A percentile compares a stretch with the other conserved stretches of the same genome.
phyloP scores from a whole-genome alignment of 2,329 filamentous ascomycete genomes.

The Mollisia scopiformis region DNA sequence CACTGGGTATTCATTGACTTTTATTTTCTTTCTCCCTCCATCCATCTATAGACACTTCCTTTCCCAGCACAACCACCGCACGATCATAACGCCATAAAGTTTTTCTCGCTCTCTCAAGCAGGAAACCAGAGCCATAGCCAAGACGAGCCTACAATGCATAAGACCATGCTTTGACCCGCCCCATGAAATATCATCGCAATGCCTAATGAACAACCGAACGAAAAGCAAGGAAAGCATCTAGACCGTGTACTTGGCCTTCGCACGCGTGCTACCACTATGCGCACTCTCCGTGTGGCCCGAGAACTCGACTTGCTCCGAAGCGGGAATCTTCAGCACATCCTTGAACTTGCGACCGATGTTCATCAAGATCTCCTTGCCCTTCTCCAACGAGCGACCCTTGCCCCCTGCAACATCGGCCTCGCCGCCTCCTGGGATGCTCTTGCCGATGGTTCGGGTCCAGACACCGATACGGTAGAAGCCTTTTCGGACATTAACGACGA shows the following conservation, averaged over 20 bases:
- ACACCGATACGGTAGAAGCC: slow-evolving; percentile 97
- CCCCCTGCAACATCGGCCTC: slow-evolving; percentile 73
- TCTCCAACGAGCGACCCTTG: slow-evolving; percentile 77
- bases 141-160: slow-evolving; percentile 22
- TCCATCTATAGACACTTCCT: slow-evolving; percentile 21
- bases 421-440: slow-evolving; percentile 76
- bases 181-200: slow-evolving; percentile 19
- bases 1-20: slow-evolving; percentile 1
- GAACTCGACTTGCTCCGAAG: slow-evolving; percentile 84
- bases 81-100: slow-evolving; percentile 21
- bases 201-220: slow-evolving; percentile 13
- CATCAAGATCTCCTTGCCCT: slow-evolving; percentile 83
- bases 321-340: slow-evolving; percentile 80
- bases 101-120: slow-evolving; percentile 3
- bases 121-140: background rate
- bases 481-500: slow-evolving; percentile 98
- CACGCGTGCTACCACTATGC: slow-evolving; percentile 89
- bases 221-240: slow-evolving; percentile 49
- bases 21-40: slow-evolving; percentile 17
- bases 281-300: slow-evolving; percentile 95
- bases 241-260: slow-evolving; percentile 90
- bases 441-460: slow-evolving; percentile 94
- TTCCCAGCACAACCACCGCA: background rate
- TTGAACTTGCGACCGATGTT: slow-evolving; percentile 91
- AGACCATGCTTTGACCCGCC: slow-evolving; percentile 21